A percentile compares a stretch with the other conserved stretches of the same genome.
These are phyloP conservation scores for Mucor irregularis DNA, from an alignment of 371 early-diverging fungal species.

Conservation along the genomic window DNA sequence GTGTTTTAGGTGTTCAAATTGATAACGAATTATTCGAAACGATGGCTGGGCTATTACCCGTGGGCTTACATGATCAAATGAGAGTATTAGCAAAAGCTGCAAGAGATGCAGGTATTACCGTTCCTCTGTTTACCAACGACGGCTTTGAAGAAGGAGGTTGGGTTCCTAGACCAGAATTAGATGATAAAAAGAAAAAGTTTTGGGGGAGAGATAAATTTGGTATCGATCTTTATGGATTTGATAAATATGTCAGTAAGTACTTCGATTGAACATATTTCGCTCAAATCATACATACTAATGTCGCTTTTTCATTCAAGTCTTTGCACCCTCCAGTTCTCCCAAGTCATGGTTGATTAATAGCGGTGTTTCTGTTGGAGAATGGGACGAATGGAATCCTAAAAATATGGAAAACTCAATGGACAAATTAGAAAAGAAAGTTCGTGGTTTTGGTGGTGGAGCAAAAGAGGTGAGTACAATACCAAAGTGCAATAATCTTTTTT, in stretches of 20 bases:
- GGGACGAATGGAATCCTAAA: slow-evolving; percentile 68
- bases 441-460: slow-evolving; percentile 74
- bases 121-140: slow-evolving; percentile 85
- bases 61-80: slow-evolving; percentile 86
- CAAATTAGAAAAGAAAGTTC: slow-evolving; percentile 67
- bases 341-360: slow-evolving; percentile 55
- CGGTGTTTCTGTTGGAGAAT: slow-evolving; percentile 46
- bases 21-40: slow-evolving; percentile 81
- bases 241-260: slow-evolving; percentile 73
- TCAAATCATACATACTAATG: no score
- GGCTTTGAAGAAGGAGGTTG: slow-evolving; percentile 72
- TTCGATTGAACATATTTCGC: background rate
- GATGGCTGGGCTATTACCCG: slow-evolving; percentile 60
- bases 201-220: slow-evolving; percentile 60
- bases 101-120: slow-evolving; percentile 75
- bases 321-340: slow-evolving; percentile 63
- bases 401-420: slow-evolving; percentile 63
- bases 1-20: slow-evolving; percentile 76
- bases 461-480: slow-evolving; percentile 47
- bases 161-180: slow-evolving; percentile 51
- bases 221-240: slow-evolving; percentile 78
- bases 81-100: slow-evolving; percentile 74
- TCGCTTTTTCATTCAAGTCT: slow-evolving; percentile 35
- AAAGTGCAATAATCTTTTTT: no score
- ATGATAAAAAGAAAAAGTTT: slow-evolving; percentile 22